Base-by-base conservation (phyloP, 2,329 filamentous ascomycete species). In the Chaetomium olivaceum region DNA sequence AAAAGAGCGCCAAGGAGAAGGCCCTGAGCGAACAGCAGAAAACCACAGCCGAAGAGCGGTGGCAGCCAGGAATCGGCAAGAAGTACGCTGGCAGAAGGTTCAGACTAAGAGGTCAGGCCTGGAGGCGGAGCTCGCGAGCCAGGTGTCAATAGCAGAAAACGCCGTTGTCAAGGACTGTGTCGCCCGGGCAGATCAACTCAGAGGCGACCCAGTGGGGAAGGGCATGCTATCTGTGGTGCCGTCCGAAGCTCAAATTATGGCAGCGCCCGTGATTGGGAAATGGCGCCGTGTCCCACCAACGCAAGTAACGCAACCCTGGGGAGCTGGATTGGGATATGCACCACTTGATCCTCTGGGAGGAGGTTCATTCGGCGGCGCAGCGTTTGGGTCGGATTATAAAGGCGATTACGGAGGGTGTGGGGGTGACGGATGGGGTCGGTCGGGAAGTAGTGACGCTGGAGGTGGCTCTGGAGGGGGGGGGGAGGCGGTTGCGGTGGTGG, bases 341-440 rank as follows among this genome's bases (percentile, higher is more conserved):
- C 9, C 8, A n/a, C 43, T 27, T 27, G 56, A 29, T 9, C 4
- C 16, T 43, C 23, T 36, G 11, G 50, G 59, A 23, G 59, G 59
- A 46, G 59, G 59, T 21, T 61, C 59, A 21, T 61, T 61, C 16
- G 59, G 59, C 4, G 50, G 59, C 8, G 7, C n/a, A 4, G 59
- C 59, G 48, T 61, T 61, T 29, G 59, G 59, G 21, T 21, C 59
- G 5, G 59, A 61, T 31, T 36, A 25, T 54, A 8, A 9, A 7
- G 48, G 46, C 1, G 29, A 54, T n/a, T 61, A 61, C 52, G 12
- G 29, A 8, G 27, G 58, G 9, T 19, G 25, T 6, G 59, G 50
- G 8, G 50, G 48, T 19, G 59, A 36, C 19, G 59, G 59, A 21
- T 61, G 59, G 59, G 59, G 59, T 16, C 31, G 48, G 5, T 6